Base-by-base conservation (phyloP, 2,329 filamentous ascomycete genomes). In the Aspergillus carbonarius region DNA sequence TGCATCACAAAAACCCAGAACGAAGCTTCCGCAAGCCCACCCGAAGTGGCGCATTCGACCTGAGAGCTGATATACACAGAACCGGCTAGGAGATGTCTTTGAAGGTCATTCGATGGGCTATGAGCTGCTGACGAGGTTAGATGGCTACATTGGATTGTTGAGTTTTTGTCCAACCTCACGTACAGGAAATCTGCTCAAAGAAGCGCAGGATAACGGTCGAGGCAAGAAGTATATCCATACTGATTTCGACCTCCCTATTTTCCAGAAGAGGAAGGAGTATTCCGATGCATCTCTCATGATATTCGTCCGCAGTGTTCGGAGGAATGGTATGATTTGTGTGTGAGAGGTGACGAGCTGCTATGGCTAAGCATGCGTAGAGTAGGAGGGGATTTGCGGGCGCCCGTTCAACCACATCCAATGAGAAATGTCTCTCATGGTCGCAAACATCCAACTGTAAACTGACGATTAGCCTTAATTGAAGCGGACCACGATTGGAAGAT, bases 1-100 rank as follows among this genome's bases (percentile, higher is more conserved):
- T 74, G 72, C 60, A 72, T 70, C 3, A 74, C 70, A 48, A 72
- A 74, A 10, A 71, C 65, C 72, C 72, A 74, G 59, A 74, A 74
- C 0, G 72, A 72, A 23, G 71, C 70, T 18, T 72, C 71, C 1
- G 71, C 68, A 17, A 74, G 68, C 7, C 70, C 70, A 6, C 68
- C 68, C 5, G 69, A 70, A 30, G 70, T 68, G 2, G 70, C 71
- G 42, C 69, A 73, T 56, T 71, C 71, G 2, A 72, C 65, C 18
- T 73, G 72, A 1, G 72, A 70, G 50, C 70, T 70, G 50, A 74
- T 69, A 51, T 73, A 74, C 10, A 74, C 72, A 0, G 72, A 74
- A 7, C 72, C 72, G 15, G 72, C 72, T 13, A 73, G 64, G 32
- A 74, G 69, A 53, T 74, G 72, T 23, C 70, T 69, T 39, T 73